Percentiles rank a stretch among this genome's conserved stretches.
These are phyloP conservation scores for Arachnopeziza araneosa DNA, from an alignment of 2,329 filamentous ascomycete species.

Conservation along the genomic window DNA sequence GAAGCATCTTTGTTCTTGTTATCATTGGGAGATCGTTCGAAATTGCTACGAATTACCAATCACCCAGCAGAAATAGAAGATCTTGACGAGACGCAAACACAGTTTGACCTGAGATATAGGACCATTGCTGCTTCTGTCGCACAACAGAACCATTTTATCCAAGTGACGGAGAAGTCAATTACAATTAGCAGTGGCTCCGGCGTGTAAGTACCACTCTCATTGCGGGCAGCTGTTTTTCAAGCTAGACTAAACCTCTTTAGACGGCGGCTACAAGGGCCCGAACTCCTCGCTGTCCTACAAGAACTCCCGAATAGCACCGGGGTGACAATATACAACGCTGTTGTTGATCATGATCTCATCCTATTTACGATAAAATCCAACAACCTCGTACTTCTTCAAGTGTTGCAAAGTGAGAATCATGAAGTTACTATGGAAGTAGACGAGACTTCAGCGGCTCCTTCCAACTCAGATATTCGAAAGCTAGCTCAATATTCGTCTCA, in stretches of 20 bases:
- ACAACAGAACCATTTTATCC: conserved; percentile 39
- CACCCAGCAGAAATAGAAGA: conserved; percentile 43
- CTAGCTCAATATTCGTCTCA: conserved; percentile 13
- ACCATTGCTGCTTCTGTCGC: conserved; percentile 42
- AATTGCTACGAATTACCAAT: conserved; percentile 39
- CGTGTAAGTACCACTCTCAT: conserved; percentile 11
- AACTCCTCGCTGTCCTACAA: conserved; percentile 10
- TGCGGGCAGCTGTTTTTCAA: background rate
- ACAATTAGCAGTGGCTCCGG: conserved; percentile 13
- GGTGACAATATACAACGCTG: conserved; percentile 19
- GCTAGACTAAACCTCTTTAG: conserved; percentile 11
- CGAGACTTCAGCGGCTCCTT: background rate
- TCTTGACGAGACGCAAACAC: conserved; percentile 35
- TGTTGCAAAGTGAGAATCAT: conserved; percentile 9
- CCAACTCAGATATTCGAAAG: conserved; percentile 9
- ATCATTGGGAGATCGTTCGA: conserved; percentile 25
- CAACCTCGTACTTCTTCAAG: conserved; percentile 14
- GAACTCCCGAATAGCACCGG: conserved; percentile 8
- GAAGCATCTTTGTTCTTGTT: conserved; percentile 25
- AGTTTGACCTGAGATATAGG: conserved; percentile 47
- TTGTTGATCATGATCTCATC: conserved; percentile 18
- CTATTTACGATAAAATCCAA: conserved; percentile 21
- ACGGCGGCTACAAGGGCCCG: conserved; percentile 6
- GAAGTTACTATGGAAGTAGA: conserved; percentile 10
- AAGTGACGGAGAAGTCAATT: conserved; percentile 46